Evolutionary conservation across 2,329 filamentous ascomycete species (phyloP).

Genomic region (Pseudogymnoascus verrucosus): DNA sequence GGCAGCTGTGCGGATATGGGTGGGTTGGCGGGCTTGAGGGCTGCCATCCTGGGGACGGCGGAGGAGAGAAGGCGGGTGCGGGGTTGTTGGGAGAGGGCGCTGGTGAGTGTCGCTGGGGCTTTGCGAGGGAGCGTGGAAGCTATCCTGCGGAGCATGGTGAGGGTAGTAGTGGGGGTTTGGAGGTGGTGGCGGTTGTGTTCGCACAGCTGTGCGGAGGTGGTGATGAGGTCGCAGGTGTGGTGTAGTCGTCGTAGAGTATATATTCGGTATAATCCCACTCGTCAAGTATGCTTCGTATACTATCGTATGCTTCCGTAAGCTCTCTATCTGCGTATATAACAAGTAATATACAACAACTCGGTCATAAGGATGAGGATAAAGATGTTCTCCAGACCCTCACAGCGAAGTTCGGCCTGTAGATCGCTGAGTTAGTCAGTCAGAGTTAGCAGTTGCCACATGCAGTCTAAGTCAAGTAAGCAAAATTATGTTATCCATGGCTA

Average conservation of each 20-base stretch:
- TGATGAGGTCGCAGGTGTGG: neutral
- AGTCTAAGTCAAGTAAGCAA: neutral
- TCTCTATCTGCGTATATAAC: neutral
- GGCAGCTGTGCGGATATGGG: conserved; percentile 23
- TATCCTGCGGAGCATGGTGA: conserved; percentile 26
- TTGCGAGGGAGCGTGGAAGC: conserved; percentile 20
- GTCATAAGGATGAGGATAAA: neutral
- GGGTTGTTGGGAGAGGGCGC: conserved; percentile 10
- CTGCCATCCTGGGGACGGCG: conserved; percentile 20
- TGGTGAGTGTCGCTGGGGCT: conserved; percentile 16
- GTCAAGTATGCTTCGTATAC: neutral
- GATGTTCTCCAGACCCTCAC: neutral
- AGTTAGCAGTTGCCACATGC: neutral
- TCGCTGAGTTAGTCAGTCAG: neutral
- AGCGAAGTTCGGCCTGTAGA: neutral
- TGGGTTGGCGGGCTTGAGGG: conserved; percentile 20
- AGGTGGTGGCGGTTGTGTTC: neutral
- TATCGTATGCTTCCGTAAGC: neutral
- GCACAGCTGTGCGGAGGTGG: neutral
- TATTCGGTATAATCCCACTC: neutral
- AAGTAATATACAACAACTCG: neutral
- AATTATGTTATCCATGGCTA: neutral
- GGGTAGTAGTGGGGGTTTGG: neutral
- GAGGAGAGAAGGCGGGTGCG: conserved; percentile 18
- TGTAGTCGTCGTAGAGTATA: neutral